Conservation (phyloP, 768 basidiomycete genomes). For the Boletus subparvulus region DNA sequence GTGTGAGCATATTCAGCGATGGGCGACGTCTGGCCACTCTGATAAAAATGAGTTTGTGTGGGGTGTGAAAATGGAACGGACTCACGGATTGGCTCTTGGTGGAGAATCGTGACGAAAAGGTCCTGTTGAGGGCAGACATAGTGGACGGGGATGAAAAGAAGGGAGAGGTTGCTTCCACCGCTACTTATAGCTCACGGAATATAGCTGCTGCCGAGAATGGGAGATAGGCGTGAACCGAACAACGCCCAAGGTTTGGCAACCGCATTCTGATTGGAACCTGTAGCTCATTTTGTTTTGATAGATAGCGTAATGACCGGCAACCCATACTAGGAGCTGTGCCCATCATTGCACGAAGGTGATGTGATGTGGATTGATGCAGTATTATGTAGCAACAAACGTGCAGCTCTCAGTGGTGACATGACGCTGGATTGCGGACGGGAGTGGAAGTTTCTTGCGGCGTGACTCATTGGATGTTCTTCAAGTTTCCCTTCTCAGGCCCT, state of each 20-base stretch:
- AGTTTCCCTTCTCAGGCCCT: too few species aligned
- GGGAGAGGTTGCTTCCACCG: background rate
- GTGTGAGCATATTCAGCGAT: slow-evolving; percentile 4
- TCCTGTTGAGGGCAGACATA: slow-evolving; percentile 31
- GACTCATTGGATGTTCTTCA: too few species aligned
- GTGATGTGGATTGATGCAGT: too few species aligned
- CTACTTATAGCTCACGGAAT: slow-evolving; percentile 29
- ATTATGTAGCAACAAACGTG: too few species aligned
- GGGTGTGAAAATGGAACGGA: background rate
- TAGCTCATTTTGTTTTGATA: background rate
- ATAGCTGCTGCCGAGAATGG: slow-evolving; percentile 15
- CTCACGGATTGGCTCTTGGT: slow-evolving; percentile 29
- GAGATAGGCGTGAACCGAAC: slow-evolving; percentile 21
- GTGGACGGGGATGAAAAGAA: slow-evolving; percentile 5
- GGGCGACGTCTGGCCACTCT: slow-evolving; percentile 16
- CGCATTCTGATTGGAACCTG: slow-evolving; percentile 3
- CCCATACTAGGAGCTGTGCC: background rate
- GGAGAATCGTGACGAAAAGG: slow-evolving; percentile 32
- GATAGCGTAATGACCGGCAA: slow-evolving; percentile 3
- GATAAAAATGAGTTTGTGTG: background rate
- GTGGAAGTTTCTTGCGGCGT: too few species aligned
- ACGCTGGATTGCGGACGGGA: background rate
- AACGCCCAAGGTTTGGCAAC: background rate
- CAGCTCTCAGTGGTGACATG: background rate
- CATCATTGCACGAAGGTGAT: background rate